Evolutionary conservation across 495 filamentous ascomycete genomes (phyloP).

Genomic region (Hypoxylon lenormandii): DNA sequence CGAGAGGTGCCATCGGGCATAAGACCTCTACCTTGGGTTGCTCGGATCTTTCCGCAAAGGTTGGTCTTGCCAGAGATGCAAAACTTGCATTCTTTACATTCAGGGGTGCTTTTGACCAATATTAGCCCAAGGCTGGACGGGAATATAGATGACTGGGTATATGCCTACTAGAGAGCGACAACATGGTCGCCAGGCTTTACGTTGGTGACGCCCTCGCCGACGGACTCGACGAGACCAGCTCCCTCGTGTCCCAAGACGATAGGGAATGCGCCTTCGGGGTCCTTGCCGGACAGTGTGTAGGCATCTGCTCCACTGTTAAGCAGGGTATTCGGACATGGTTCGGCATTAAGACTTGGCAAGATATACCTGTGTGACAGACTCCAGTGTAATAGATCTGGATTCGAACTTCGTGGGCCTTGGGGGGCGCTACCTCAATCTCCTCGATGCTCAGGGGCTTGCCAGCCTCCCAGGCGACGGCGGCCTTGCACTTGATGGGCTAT

Average conservation of each 20-base stretch:
- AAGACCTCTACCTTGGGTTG: conserved; percentile 93
- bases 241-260: conserved; percentile 96
- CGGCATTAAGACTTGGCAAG: conserved; percentile 41
- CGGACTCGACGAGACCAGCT: conserved; percentile 94
- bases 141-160: conserved; percentile 4
- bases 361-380: conserved; percentile 94
- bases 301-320: conserved; percentile 72
- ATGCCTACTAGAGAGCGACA: conserved; percentile 90
- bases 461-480: conserved; percentile 95
- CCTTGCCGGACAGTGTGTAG: conserved; percentile 97
- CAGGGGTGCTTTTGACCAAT: conserved; percentile 76
- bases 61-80: conserved; percentile 99
- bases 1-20: conserved; percentile 98
- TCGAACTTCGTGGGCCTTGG: conserved; percentile 93
- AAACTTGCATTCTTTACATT: conserved; percentile 98
- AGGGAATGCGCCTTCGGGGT: conserved; percentile 97
- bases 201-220: conserved; percentile 93
- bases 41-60: conserved; percentile 98
- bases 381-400: conserved; percentile 97
- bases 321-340: conserved; percentile 42
- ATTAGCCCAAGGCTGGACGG: conserved; percentile 16
- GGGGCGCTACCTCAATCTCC: conserved; percentile 89
- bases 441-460: conserved; percentile 88
- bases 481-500: conserved; percentile 73
- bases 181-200: conserved; percentile 95